Evolutionary conservation across 2,329 filamentous ascomycete species (phyloP).

Genomic region (Purpureocillium takamizusanense): DNA sequence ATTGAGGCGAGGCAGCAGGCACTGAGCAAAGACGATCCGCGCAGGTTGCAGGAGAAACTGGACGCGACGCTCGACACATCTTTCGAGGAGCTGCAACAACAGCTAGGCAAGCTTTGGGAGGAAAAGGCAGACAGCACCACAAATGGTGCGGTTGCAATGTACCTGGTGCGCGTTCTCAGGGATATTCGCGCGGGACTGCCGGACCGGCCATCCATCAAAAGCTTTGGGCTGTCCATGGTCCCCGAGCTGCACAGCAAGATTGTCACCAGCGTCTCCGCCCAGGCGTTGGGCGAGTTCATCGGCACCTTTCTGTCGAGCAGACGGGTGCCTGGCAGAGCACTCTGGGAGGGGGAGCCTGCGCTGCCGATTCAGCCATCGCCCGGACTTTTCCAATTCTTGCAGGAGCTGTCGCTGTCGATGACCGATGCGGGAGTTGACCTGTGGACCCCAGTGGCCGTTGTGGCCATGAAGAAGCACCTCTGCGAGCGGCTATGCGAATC

Average conservation of each 20-base stretch:
- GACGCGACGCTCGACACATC: constrained; percentile 45
- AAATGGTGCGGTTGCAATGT: constrained; percentile 48
- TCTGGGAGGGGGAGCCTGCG: constrained; percentile 74
- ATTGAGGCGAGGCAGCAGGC: constrained; percentile 57
- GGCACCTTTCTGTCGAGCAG: constrained; percentile 31
- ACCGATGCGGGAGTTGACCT: constrained; percentile 62
- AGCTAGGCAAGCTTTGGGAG: constrained; percentile 42
- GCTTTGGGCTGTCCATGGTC: constrained; percentile 53
- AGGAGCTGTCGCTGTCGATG: constrained; percentile 59
- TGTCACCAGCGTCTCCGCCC: constrained; percentile 39
- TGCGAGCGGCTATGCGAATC: constrained; percentile 36
- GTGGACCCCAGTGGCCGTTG: constrained; percentile 66
- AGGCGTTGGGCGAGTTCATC: constrained; percentile 39
- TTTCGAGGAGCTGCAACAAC: constrained; percentile 48
- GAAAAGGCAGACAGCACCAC: constrained; percentile 33
- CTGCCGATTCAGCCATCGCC: constrained; percentile 75
- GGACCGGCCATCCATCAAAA: constrained; percentile 34
- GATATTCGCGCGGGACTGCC: constrained; percentile 64
- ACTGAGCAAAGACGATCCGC: constrained; percentile 65
- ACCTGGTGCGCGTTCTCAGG: constrained; percentile 64
- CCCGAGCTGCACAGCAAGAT: constrained; percentile 56
- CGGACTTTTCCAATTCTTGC: constrained; percentile 62
- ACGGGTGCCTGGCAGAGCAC: constrained; percentile 48
- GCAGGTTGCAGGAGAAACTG: constrained; percentile 50
- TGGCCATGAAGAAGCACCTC: constrained; percentile 51